Base-by-base conservation (phyloP, 805 yeast species). In the Wickerhamiella cacticola region DNA sequence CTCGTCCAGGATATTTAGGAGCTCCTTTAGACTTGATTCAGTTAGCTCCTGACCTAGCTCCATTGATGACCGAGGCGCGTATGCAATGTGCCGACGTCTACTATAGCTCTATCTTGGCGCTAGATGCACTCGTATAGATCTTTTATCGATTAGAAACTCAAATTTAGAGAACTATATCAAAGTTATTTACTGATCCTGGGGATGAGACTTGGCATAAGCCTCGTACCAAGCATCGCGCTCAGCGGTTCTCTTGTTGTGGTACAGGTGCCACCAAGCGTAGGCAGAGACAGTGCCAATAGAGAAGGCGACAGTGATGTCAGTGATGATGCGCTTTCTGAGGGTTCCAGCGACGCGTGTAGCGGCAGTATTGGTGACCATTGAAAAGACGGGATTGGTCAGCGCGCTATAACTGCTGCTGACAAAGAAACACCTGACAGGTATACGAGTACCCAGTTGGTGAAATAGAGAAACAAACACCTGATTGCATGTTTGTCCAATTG, bases 221-320 rank as follows among this genome's bases (percentile, higher is more conserved):
- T 80, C 78, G 69, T 88, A 88, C 77, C 78, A 86, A 50, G 76
- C 79, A 67, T 88, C 96, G 76, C 96, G 83, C 61, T 70, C 73
- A 56, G 73, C 73, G 50, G 84, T 82, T 52, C 72, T 57, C 31
- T 79, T 75, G 72, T 75, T 79, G 81, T 88, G 96, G 76, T 68
- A 72, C 24, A 77, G 83, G 75, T 79, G 78, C 85, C 95, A 82
- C 92, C 89, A 87, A 68, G 73, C 75, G 55, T 73, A 70, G 52
- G 80, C 87, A 61, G 78, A 74, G 34, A 65, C 75, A 54, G 75
- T 57, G 52, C 70, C 59, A 53, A 53, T 41, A 21, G 51, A 41
- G 68, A 77, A 73, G 52, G 92, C 94, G 55, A 80, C 67, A 58
- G 78, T 55, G 64, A 88, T 77, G 61, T 88, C 96, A 57, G 82